These are phyloP conservation scores for Agrocybe pediades DNA, from an alignment of 768 basidiomycete species.

Conservation along the genomic window DNA sequence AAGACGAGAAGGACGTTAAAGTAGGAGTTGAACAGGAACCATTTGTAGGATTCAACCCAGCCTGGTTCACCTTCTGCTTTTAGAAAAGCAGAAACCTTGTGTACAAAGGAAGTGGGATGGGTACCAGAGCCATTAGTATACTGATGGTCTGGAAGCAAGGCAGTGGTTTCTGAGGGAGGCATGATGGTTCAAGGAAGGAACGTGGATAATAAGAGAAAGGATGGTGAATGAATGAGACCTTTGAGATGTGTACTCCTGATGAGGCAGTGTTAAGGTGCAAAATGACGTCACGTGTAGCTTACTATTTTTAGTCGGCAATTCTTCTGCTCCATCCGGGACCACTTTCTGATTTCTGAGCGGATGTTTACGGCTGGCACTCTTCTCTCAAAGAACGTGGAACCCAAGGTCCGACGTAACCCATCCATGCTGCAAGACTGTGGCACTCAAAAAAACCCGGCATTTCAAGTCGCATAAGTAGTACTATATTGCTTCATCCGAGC, in stretches of 20 bases:
- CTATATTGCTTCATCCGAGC: too few species aligned
- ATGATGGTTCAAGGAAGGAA: slow-evolving; percentile 24
- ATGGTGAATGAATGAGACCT: neutral
- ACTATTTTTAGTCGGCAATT: neutral
- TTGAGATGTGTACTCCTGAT: slow-evolving; percentile 7
- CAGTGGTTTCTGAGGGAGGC: slow-evolving; percentile 43
- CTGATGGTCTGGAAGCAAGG: slow-evolving; percentile 40
- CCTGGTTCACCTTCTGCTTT: slow-evolving; percentile 67
- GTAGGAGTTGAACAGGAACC: slow-evolving; percentile 66
- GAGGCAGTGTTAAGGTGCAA: slow-evolving; percentile 26
- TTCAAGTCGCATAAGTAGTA: too few species aligned
- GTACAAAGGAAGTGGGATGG: slow-evolving; percentile 27
- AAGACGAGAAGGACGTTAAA: slow-evolving; percentile 79
- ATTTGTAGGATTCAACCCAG: slow-evolving; percentile 56
- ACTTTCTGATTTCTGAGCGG: too few species aligned
- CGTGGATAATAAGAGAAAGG: slow-evolving; percentile 10
- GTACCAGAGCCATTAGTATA: slow-evolving; percentile 3
- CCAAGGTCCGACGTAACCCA: too few species aligned
- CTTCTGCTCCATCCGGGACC: too few species aligned
- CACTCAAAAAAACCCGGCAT: too few species aligned
- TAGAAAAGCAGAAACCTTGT: slow-evolving; percentile 39
- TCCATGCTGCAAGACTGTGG: too few species aligned
- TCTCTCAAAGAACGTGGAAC: too few species aligned
- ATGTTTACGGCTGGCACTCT: too few species aligned
- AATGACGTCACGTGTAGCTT: slow-evolving; percentile 28